Evolutionary conservation across 2,329 filamentous ascomycete genomes (phyloP).

Genomic region (Pseudopyrenochaeta lycopersici): DNA sequence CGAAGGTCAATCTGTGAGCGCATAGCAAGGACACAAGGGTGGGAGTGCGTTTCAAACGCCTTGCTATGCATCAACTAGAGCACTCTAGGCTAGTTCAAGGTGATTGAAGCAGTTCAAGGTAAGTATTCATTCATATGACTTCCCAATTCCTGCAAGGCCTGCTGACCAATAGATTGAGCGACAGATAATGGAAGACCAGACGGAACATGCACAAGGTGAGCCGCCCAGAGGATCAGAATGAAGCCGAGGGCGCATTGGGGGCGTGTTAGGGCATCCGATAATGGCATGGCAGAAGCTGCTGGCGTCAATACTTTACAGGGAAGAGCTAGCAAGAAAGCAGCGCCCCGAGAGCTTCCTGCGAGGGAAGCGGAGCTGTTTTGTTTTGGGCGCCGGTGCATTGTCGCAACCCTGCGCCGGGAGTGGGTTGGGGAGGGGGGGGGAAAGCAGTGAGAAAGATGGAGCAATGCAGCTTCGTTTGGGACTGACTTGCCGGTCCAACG

Average conservation of each 20-base stretch:
- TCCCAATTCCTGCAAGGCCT: constrained; percentile 15
- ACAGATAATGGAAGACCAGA: constrained; percentile 9
- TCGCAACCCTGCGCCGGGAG: constrained; percentile 16
- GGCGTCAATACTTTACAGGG: constrained; percentile 9
- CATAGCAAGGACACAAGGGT: constrained; percentile 1
- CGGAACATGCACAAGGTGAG: constrained; percentile 24
- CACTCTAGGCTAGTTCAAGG: constrained; percentile 12
- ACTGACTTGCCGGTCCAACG: constrained; percentile 26
- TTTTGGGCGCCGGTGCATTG: constrained; percentile 11
- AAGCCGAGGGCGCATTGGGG: constrained; percentile 39
- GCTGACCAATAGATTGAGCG: constrained; percentile 18
- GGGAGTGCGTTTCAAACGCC: not conserved
- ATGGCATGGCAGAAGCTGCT: constrained; percentile 24
- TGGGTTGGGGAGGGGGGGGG: constrained; percentile 15
- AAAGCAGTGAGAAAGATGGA: constrained; percentile 6
- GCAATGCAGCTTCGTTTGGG: constrained; percentile 17
- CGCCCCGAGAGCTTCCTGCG: constrained; percentile 2
- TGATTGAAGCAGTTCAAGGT: constrained; percentile 31
- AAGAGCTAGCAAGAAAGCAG: constrained; percentile 20
- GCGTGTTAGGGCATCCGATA: constrained; percentile 23
- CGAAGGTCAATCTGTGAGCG: not conserved
- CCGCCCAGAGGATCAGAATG: constrained; percentile 18
- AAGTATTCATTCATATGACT: constrained; percentile 13
- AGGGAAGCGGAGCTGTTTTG: constrained; percentile 1
- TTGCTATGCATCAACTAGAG: constrained; percentile 3